Percentiles rank a stretch among this genome's conserved stretches.
phyloP scores from a whole-genome alignment of 306 rosid genomes.

The Dryas alaskensis region DNA sequence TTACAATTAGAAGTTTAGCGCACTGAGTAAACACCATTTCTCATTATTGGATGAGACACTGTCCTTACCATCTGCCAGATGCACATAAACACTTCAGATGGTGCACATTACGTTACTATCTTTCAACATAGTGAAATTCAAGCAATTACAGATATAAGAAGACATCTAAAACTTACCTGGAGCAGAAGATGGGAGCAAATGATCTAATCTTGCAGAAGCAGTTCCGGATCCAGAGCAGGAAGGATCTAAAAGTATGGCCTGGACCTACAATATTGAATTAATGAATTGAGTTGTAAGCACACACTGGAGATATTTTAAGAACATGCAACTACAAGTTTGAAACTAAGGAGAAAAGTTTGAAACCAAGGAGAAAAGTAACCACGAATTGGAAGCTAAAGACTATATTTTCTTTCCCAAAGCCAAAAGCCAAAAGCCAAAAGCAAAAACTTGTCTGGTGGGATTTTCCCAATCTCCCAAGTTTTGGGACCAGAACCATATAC shows the following conservation, averaged over 20 bases:
- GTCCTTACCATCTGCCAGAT: background rate
- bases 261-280: constrained; percentile 43
- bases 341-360: background rate
- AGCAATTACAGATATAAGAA: background rate
- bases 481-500: no score
- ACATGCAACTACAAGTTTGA: background rate
- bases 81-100: background rate
- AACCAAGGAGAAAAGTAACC: background rate
- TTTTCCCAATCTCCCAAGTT: no score
- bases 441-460: no score
- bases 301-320: background rate
- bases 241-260: constrained; percentile 89
- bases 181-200: constrained; percentile 79
- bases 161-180: constrained; percentile 41
- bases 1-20: no score
- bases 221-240: constrained; percentile 95
- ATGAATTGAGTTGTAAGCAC: constrained; percentile 13
- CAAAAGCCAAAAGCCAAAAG: no score
- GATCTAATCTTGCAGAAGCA: constrained; percentile 72
- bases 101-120: background rate
- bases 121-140: background rate
- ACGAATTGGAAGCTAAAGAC: background rate
- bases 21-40: background rate
- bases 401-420: no score
- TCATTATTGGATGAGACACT: background rate